Evolutionary conservation across 1,284 basidiomycete genomes (phyloP).

Genomic region (Porogramme epimiltina): DNA sequence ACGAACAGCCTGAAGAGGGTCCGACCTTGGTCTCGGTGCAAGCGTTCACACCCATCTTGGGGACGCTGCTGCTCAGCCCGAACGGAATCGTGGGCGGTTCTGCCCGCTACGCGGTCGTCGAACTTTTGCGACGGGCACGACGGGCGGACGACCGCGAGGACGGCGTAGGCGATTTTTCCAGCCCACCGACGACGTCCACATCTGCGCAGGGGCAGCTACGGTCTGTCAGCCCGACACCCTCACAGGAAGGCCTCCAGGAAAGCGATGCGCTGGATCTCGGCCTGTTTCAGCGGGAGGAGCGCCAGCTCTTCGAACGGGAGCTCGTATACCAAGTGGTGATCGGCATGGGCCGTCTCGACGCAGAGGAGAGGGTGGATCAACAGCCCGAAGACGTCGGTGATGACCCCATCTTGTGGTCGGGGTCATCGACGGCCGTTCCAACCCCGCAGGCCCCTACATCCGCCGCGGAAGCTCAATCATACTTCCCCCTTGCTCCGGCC

Average conservation of each 20-base stretch:
- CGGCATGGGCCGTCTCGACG: constrained; percentile 81
- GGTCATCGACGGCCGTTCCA: constrained; percentile 19
- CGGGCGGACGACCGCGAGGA: constrained; percentile 48
- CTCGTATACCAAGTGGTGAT: constrained; percentile 84
- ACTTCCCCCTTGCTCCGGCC: constrained; percentile 31
- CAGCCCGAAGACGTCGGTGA: constrained; percentile 26
- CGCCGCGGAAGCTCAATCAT: constrained; percentile 23
- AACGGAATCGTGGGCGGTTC: constrained; percentile 76
- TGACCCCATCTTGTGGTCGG: constrained; percentile 29
- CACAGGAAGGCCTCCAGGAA: constrained; percentile 33
- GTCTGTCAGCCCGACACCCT: constrained; percentile 9
- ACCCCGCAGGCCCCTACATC: constrained; percentile 15
- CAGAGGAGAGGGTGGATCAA: constrained; percentile 17
- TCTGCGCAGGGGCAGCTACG: constrained; percentile 1
- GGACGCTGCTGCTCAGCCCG: constrained; percentile 83
- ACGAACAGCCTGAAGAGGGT: constrained; percentile 8
- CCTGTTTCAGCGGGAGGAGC: constrained; percentile 57
- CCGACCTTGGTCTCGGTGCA: constrained; percentile 70
- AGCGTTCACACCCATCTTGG: constrained; percentile 90
- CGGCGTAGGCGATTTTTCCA: constrained; percentile 15
- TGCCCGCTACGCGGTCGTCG: constrained; percentile 78
- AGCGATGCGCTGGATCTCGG: constrained; percentile 35
- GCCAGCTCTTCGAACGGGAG: constrained; percentile 75
- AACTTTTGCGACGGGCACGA: constrained; percentile 70
- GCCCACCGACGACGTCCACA: not conserved